Base-by-base conservation (phyloP, 352 stramenopile genomes). In the Globisporangium spiculum region DNA sequence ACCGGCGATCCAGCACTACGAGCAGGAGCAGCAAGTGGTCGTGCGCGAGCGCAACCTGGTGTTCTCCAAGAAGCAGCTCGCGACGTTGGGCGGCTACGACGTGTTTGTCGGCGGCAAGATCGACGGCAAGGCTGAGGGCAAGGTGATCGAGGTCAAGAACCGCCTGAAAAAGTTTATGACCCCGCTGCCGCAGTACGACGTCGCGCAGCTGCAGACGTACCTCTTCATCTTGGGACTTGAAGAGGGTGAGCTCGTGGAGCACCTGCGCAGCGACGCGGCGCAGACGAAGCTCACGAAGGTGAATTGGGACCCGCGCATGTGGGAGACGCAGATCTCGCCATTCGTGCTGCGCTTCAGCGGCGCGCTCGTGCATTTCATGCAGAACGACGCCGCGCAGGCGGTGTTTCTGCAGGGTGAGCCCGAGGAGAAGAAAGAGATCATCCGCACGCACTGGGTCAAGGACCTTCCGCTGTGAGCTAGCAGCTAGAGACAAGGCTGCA, bases 71-170 rank as follows among this genome's bases (percentile, higher is more conserved):
- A 90, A 86, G 67, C 76, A 86, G 56, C 52, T 96, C 20, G 81
- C 78, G 6, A 70, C 66, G 3, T 58, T 92, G 14, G 78, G 67
- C 12, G 63, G 52, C 22, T 89, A 80, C 66, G 70, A 88, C 22
- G 74, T 96, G 58, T 68, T 90, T 5, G 83, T 96, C 20, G 88
- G 88, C n/a, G 88, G 88, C 22, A 92, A 92, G 61, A 93, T 96
- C 66, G 88, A 96, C 69, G 88, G 88, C 24, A 78, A 78, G 65
- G 79, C 77, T 1, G 84, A 91, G 66, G 84, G 84, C 58, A 92
- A 86, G 46, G 86, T 96, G 20, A 81, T 96, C 55, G 88, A 96
- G 61, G 86, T 96, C 44, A 96, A 96, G 74, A 96, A 96, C 73
- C 77, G 88, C 55, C 61, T 96, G 64, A 81, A 75, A 41, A 61